Base-by-base conservation (phyloP, 495 filamentous ascomycete species). In the Staphylotrichum longicolle region DNA sequence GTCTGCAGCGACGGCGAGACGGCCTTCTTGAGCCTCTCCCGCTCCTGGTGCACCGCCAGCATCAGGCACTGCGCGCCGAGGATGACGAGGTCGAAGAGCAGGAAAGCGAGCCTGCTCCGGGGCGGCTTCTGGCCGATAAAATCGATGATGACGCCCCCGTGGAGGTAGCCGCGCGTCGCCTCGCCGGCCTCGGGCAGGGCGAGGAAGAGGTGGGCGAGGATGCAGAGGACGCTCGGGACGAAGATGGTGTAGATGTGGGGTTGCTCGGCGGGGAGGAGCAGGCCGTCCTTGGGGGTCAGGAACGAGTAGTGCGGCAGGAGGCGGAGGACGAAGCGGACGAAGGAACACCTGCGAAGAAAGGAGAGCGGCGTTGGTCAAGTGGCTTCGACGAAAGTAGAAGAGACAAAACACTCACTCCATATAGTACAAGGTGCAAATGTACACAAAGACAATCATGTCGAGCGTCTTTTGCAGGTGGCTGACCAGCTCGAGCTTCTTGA, bases 71-170 rank as follows among this genome's bases (percentile, higher is more conserved):
- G 89, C 53, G 93, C 69, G 2, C 75, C 69, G 55, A 92, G 68
- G 35, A 93, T 77, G 2, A 88, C 62, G 30, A 86, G 30, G 70
- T 96, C 91, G 49, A 91, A 76, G 3, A 75, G 61, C 7, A 91
- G 67, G 33, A 93, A 80, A 44, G 83, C 78, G 10, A 87, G 71
- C 63, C 83, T 85, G 45, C 87, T 84, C 1, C 85, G 83, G 7
- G 91, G 90, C 34, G 86, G 86, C 68, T 84, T 84, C 76, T 95
- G 90, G 8, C 92, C 92, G 58, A 96, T 86, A 69, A 96, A 93
- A 72, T 96, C 74, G 61, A 96, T 86, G 46, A 94, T 80, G 39
- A 96, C 70, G 7, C 92, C 90, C 27, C 92, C 92, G 69, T 96
- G 90, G 1, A 94, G 78, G 69, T 95, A 94, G 7, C 88, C 90